phyloP scores from a whole-genome alignment of 441 rosid species.

The Croton setiger region DNA sequence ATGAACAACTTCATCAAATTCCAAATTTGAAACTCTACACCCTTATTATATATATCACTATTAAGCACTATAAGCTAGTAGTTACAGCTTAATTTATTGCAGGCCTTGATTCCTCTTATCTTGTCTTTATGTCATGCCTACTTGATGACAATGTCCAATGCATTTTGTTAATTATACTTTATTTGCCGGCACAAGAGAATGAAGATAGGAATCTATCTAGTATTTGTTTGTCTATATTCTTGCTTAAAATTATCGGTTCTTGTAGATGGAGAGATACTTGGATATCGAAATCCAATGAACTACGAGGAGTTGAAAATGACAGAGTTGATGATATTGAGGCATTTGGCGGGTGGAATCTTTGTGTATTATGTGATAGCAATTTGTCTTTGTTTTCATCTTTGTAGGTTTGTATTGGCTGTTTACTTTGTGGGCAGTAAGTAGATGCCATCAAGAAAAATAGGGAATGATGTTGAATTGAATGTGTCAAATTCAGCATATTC shows the following conservation, averaged over 20 bases:
- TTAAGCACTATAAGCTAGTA: not conserved
- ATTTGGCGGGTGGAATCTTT: not conserved
- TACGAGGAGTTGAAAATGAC: not conserved
- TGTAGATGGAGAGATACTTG: not conserved
- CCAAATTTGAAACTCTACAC: conserved; percentile 9
- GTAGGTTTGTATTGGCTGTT: not conserved
- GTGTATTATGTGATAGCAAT: not conserved
- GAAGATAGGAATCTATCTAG: conserved; percentile 1
- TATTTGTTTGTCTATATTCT: not conserved
- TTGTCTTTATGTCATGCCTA: conserved; percentile 11
- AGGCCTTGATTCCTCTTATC: conserved; percentile 25
- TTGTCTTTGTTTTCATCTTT: not conserved
- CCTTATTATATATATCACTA: conserved; percentile 21
- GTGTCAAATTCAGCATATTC: not conserved
- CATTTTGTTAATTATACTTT: conserved; percentile 10
- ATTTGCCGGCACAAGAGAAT: conserved; percentile 32
- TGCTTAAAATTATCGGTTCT: conserved; percentile 4
- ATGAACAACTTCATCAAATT: conserved; percentile 17
- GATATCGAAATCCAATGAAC: not conserved
- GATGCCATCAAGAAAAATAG: not conserved
- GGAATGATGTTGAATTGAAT: not conserved
- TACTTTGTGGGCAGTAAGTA: not conserved
- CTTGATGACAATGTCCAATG: conserved; percentile 17
- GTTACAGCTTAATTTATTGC: conserved; percentile 14
- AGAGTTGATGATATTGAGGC: conserved; percentile 12